Conservation (phyloP, 1,284 basidiomycete genomes). For the Irpex lacteus region DNA sequence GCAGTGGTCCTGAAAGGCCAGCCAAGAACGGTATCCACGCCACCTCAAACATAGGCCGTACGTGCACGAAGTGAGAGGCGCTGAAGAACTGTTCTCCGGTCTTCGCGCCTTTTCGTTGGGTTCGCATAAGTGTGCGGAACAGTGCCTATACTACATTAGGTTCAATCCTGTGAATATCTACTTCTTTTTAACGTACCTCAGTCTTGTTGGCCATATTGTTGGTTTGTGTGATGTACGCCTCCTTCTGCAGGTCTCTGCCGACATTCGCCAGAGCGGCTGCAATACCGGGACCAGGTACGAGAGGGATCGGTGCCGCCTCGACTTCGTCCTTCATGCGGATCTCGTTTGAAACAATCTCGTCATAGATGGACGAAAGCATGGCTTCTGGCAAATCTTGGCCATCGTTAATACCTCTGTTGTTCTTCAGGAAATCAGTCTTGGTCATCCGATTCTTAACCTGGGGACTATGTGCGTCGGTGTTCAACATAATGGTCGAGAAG, state of each 20-base stretch:
- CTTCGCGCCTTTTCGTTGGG: constrained; percentile 78
- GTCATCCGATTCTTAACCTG: constrained; percentile 94
- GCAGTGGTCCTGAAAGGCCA: constrained; percentile 87
- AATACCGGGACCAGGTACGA: constrained; percentile 65
- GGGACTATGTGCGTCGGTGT: constrained; percentile 94
- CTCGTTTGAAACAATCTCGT: constrained; percentile 89
- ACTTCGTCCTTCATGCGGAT: constrained; percentile 98
- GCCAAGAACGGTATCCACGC: constrained; percentile 97
- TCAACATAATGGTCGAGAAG: constrained; percentile 92
- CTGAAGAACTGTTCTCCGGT: constrained; percentile 87
- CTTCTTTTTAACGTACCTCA: constrained; percentile 52
- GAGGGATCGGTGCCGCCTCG: constrained; percentile 51
- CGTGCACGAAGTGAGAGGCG: constrained; percentile 93
- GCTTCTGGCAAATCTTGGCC: constrained; percentile 85
- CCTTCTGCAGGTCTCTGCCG: constrained; percentile 89
- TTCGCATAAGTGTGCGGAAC: constrained; percentile 86
- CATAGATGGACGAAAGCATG: constrained; percentile 73
- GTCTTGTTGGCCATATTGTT: constrained; percentile 96
- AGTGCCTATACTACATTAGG: constrained; percentile 55
- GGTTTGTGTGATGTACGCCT: constrained; percentile 91
- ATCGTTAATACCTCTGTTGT: constrained; percentile 95
- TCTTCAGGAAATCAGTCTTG: constrained; percentile 85
- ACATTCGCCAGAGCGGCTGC: constrained; percentile 83
- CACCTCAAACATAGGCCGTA: constrained; percentile 96
- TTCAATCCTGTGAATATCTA: background rate